These are phyloP conservation scores for Phoenix dactylifera DNA, from an alignment of 176 grass and related monocot species.

Conservation along the genomic window DNA sequence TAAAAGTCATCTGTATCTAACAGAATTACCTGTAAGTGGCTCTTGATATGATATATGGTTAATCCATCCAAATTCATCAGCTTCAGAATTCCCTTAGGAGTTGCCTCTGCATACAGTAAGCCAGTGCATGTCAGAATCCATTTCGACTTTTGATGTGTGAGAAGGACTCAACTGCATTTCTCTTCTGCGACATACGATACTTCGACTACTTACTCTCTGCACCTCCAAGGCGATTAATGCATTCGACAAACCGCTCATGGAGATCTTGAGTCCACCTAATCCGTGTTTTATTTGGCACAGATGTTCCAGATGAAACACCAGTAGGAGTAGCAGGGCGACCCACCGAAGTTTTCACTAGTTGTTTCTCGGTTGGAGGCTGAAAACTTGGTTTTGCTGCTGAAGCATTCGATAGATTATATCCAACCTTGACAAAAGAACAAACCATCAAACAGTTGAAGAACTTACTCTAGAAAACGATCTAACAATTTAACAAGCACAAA, in stretches of 20 bases:
- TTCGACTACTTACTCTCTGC: constrained; percentile 51
- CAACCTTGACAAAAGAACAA: constrained; percentile 30
- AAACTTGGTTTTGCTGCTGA: constrained; percentile 22
- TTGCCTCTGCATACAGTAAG: constrained; percentile 45
- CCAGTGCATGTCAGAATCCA: neutral
- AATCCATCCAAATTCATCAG: constrained; percentile 76
- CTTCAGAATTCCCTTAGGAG: constrained; percentile 79
- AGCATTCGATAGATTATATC: constrained; percentile 17
- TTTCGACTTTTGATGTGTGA: too few species aligned
- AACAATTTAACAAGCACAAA: too few species aligned
- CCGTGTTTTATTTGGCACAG: constrained; percentile 45
- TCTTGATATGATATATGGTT: constrained; percentile 94
- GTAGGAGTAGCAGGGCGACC: constrained; percentile 4
- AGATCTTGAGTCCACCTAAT: constrained; percentile 93
- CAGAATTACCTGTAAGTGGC: constrained; percentile 65
- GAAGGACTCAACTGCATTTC: too few species aligned
- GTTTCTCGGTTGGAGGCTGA: constrained; percentile 25
- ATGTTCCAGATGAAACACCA: constrained; percentile 2
- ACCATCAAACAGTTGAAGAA: neutral
- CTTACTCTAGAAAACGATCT: too few species aligned
- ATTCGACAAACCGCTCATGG: constrained; percentile 72
- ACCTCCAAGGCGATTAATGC: constrained; percentile 70
- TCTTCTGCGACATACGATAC: too few species aligned
- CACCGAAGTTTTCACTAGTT: constrained; percentile 9
- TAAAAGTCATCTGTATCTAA: neutral